A percentile compares a stretch with the other conserved stretches of the same genome.
These are phyloP conservation scores for Arthroderma sp. DNA, from an alignment of 2,329 filamentous ascomycete species.

Conservation along the genomic window DNA sequence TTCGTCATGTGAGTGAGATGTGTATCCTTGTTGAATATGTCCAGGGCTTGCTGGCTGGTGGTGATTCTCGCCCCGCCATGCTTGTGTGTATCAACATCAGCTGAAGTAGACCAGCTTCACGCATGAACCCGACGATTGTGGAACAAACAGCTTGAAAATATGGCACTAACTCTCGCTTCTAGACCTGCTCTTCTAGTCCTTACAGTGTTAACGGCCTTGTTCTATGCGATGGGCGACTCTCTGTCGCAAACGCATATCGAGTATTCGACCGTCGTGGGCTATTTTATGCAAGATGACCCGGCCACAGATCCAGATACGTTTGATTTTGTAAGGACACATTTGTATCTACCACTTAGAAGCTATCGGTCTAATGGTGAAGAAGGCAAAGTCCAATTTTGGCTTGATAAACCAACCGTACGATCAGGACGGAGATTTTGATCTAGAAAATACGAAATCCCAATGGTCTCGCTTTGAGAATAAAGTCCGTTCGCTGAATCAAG, in stretches of 20 bases:
- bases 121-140: too few relatives aligned
- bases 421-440: slow-evolving; percentile 22
- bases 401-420: slow-evolving; percentile 35
- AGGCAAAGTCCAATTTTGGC: slow-evolving; percentile 27
- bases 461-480: slow-evolving; percentile 43
- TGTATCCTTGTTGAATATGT: too few relatives aligned
- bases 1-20: too few relatives aligned
- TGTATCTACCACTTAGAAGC: neutral
- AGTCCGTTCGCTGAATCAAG: slow-evolving; percentile 33
- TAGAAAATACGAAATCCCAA: slow-evolving; percentile 31
- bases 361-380: neutral
- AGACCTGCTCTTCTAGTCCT: slow-evolving; percentile 5
- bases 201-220: slow-evolving; percentile 1
- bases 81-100: too few relatives aligned
- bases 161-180: neutral
- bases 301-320: slow-evolving; percentile 34
- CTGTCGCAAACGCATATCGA: slow-evolving; percentile 14
- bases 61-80: too few relatives aligned
- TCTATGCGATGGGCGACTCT: slow-evolving; percentile 7
- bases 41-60: too few relatives aligned
- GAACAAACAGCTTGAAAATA: too few relatives aligned
- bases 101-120: too few relatives aligned
- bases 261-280: slow-evolving; percentile 32
- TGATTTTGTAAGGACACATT: slow-evolving; percentile 30
- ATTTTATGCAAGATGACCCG: slow-evolving; percentile 40